A percentile compares a stretch with the other conserved stretches of the same genome.
These are phyloP conservation scores for Potentilla sterilis DNA, from an alignment of 306 rosid species.

Conservation along the genomic window DNA sequence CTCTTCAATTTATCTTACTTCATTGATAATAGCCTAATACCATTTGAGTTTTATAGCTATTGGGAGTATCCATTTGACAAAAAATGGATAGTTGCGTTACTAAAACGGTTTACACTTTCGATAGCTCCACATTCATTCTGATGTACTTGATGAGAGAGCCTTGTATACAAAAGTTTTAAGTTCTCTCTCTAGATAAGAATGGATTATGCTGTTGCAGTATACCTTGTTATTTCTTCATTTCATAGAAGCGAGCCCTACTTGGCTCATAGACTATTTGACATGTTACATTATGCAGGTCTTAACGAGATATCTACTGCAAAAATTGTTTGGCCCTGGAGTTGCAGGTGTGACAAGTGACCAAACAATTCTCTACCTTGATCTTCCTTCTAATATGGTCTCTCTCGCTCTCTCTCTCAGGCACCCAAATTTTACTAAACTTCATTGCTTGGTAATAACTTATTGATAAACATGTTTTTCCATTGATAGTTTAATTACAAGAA, in stretches of 20 bases:
- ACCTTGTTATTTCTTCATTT: not conserved
- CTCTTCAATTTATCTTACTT: not conserved
- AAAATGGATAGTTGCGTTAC: not conserved
- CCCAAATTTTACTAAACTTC: not conserved
- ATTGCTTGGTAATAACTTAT: not conserved
- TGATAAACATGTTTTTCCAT: conserved; percentile 15
- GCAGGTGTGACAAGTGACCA: conserved; percentile 56
- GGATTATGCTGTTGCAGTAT: not conserved
- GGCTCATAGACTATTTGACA: conserved; percentile 6
- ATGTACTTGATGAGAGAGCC: not conserved
- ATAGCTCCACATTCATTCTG: not conserved
- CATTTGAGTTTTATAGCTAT: not conserved
- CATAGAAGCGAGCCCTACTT: not conserved
- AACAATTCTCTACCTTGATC: conserved; percentile 66
- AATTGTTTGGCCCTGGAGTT: conserved; percentile 67
- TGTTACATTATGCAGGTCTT: conserved; percentile 46
- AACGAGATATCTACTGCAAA: conserved; percentile 72
- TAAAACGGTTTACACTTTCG: not conserved
- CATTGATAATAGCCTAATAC: not conserved
- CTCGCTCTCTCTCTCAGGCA: no score
- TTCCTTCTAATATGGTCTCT: conserved; percentile 82
- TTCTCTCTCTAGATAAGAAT: not conserved
- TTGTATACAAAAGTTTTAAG: not conserved
- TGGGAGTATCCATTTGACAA: not conserved
- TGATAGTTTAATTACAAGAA: not conserved